A percentile compares a stretch with the other conserved stretches of the same genome.
These are phyloP conservation scores for Penicillium expansum DNA, from an alignment of 2,329 filamentous ascomycete species.

Conservation along the genomic window DNA sequence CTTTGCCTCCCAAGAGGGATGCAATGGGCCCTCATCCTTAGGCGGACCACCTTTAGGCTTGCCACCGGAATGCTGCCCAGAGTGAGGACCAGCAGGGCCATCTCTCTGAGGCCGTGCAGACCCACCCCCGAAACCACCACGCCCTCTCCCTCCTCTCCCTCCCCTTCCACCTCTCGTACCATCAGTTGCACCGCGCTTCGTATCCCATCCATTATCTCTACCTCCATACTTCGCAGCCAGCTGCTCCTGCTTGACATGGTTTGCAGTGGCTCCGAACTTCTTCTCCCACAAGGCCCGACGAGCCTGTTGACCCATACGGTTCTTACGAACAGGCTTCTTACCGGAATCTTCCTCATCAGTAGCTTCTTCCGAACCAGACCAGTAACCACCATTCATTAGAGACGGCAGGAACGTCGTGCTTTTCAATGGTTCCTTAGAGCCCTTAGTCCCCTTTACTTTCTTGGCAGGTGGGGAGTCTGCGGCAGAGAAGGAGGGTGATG, in stretches of 20 bases:
- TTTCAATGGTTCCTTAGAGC: constrained; percentile 21
- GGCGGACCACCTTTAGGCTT: constrained; percentile 21
- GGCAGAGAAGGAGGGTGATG: constrained; percentile 28
- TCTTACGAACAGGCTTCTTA: constrained; percentile 51
- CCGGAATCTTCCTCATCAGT: constrained; percentile 43
- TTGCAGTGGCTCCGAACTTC: constrained; percentile 59
- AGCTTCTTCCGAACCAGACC: constrained; percentile 59
- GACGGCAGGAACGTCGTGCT: constrained; percentile 60
- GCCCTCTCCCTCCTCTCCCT: constrained; percentile 25
- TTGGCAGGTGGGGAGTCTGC: constrained; percentile 22
- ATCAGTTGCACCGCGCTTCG: constrained; percentile 54
- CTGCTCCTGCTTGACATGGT: constrained; percentile 52
- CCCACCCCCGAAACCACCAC: constrained; percentile 17
- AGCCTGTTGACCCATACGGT: constrained; percentile 62
- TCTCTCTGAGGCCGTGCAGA: constrained; percentile 10
- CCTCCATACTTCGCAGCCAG: constrained; percentile 30
- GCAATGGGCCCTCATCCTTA: constrained; percentile 53
- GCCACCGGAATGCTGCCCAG: constrained; percentile 18
- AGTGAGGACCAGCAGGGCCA: constrained; percentile 18
- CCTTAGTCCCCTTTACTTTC: constrained; percentile 24
- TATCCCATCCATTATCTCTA: constrained; percentile 58
- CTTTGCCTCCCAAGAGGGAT: constrained; percentile 65
- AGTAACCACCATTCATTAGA: constrained; percentile 60
- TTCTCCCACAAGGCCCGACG: constrained; percentile 61
- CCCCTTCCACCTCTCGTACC: constrained; percentile 22